A percentile compares a stretch with the other conserved stretches of the same genome.
Evolutionary conservation across 2,329 filamentous ascomycete genomes (phyloP).

Genomic region (Scopulariopsis brevicaulis): DNA sequence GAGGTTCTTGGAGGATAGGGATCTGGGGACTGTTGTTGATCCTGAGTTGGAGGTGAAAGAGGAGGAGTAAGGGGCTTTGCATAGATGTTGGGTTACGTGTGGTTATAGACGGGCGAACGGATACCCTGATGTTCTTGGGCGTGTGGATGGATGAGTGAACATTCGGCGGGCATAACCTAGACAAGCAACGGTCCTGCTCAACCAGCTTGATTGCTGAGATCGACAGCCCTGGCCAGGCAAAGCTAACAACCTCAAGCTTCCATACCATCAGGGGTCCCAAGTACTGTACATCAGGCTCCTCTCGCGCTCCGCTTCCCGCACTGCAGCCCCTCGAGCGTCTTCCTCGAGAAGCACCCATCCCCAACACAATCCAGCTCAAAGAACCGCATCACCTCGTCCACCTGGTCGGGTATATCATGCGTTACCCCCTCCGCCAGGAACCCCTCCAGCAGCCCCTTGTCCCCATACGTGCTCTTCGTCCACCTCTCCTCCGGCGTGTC

Average conservation of each 20-base stretch:
- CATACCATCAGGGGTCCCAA: background rate
- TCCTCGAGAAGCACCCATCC: conserved; percentile 9
- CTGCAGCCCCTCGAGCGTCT: conserved; percentile 3
- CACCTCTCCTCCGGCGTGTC: conserved; percentile 5
- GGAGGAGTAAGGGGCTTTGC: background rate
- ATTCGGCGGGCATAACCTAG: too few species aligned
- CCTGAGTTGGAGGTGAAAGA: conserved; percentile 36
- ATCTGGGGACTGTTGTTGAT: conserved; percentile 73
- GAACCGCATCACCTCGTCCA: conserved; percentile 10
- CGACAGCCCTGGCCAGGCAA: background rate
- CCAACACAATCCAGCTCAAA: conserved; percentile 10
- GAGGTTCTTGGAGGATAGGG: conserved; percentile 65
- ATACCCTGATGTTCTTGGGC: background rate
- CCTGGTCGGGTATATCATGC: conserved; percentile 9
- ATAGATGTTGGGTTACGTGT: background rate
- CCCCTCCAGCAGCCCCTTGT: conserved; percentile 8
- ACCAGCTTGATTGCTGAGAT: too few species aligned
- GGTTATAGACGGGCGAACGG: background rate
- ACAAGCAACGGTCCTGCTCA: background rate
- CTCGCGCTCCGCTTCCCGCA: background rate
- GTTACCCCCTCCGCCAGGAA: conserved; percentile 8
- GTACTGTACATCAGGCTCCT: background rate
- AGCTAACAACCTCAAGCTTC: background rate
- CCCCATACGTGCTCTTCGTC: conserved; percentile 11
- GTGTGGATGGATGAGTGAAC: too few species aligned